Evolutionary conservation across 2,329 filamentous ascomycete genomes (phyloP).

Genomic region (Tolypocladium sp.): DNA sequence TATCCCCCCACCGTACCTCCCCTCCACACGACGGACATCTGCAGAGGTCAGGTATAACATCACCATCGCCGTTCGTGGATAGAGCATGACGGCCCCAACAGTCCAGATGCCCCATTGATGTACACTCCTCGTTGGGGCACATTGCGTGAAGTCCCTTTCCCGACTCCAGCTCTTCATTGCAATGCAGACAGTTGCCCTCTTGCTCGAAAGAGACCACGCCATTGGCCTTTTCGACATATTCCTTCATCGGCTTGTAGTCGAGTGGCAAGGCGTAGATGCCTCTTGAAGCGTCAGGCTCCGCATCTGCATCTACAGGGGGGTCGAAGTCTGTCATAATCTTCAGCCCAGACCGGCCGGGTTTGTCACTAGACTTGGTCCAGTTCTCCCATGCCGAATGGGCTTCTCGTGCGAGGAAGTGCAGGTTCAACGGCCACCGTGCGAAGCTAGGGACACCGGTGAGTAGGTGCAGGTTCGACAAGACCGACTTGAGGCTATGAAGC

Average conservation of each 20-base stretch:
- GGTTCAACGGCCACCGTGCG: conserved; percentile 66
- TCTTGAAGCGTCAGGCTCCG: conserved; percentile 15
- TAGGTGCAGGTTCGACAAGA: conserved; percentile 73
- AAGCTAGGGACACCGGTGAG: conserved; percentile 76
- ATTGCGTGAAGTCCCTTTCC: conserved; percentile 45
- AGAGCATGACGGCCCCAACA: conserved; percentile 51
- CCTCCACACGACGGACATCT: conserved; percentile 61
- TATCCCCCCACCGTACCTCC: conserved; percentile 58
- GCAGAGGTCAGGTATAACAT: conserved; percentile 59
- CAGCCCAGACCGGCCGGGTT: conserved; percentile 37
- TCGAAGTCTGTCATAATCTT: conserved; percentile 49
- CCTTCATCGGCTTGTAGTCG: conserved; percentile 44
- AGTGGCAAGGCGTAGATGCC: conserved; percentile 46
- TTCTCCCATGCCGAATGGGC: conserved; percentile 60
- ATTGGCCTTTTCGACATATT: conserved; percentile 46
- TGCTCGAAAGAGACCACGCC: conserved; percentile 46
- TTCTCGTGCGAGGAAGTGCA: conserved; percentile 70
- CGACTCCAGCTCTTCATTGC: conserved; percentile 33
- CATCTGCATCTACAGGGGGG: conserved; percentile 9
- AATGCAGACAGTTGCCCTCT: conserved; percentile 47
- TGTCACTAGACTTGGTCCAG: conserved; percentile 41
- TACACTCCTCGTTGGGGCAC: conserved; percentile 43
- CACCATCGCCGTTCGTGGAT: conserved; percentile 20
- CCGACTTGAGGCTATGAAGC: conserved; percentile 51
- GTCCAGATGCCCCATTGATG: conserved; percentile 48